Percentiles rank a stretch among this genome's conserved stretches.
Conservation (phyloP, 2,329 filamentous ascomycete species). For the Aphanocladium album region DNA sequence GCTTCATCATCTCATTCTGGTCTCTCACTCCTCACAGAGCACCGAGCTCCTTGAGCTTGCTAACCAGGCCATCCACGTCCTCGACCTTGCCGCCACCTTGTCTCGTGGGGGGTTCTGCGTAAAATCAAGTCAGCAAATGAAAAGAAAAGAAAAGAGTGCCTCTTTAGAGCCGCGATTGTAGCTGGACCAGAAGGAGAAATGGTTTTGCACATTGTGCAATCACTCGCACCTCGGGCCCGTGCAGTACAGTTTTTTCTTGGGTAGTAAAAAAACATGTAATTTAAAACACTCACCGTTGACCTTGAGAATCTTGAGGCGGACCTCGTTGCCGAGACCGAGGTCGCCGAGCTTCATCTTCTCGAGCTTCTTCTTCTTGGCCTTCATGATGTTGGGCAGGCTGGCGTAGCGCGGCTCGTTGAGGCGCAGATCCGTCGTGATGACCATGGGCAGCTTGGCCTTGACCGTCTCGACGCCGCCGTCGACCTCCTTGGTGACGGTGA, state of each 20-base stretch:
- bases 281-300: constrained; percentile 64
- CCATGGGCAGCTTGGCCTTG: constrained; percentile 76
- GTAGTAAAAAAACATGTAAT: too few relatives aligned
- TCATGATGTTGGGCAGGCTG: constrained; percentile 98
- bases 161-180: too few relatives aligned
- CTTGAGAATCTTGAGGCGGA: constrained; percentile 82
- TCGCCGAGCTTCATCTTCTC: constrained; percentile 87
- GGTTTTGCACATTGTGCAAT: too few relatives aligned
- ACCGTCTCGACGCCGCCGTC: constrained; percentile 94
- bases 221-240: too few relatives aligned
- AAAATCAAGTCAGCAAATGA: not conserved
- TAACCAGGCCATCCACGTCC: constrained; percentile 89
- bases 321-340: constrained; percentile 68
- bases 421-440: constrained; percentile 91
- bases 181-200: too few relatives aligned
- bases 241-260: too few relatives aligned
- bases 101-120: constrained; percentile 78
- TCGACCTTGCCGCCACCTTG: constrained; percentile 96
- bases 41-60: constrained; percentile 92
- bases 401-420: constrained; percentile 95
- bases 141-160: not conserved
- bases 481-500: constrained; percentile 84
- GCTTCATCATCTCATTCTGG: not conserved
- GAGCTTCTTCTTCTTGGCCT: constrained; percentile 99
- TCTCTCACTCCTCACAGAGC: constrained; percentile 61